A percentile compares a stretch with the other conserved stretches of the same genome.
Evolutionary conservation across 176 grass and related monocot species (phyloP).

Genomic region (Dactylis glomerata): DNA sequence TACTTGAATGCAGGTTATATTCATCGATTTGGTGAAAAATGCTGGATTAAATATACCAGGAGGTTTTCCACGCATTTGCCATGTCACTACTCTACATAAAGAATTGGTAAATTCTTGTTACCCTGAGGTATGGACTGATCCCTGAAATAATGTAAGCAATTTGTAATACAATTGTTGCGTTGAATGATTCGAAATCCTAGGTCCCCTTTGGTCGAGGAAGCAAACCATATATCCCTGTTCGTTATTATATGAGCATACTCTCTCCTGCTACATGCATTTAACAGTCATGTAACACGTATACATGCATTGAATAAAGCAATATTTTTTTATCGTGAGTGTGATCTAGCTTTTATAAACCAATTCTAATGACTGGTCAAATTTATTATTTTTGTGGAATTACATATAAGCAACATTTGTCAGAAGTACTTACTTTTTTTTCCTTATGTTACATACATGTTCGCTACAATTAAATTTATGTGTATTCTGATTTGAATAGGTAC

Average conservation of each 20-base stretch:
- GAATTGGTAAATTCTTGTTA: background rate
- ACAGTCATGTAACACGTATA: background rate
- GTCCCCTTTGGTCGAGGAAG: background rate
- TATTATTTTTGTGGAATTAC: background rate
- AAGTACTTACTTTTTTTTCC: background rate
- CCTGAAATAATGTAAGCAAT: background rate
- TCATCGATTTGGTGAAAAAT: background rate
- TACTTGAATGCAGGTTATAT: background rate
- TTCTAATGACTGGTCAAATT: background rate
- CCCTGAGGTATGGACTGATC: background rate
- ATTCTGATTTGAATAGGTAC: background rate
- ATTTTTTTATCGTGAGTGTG: background rate
- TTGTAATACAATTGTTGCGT: background rate
- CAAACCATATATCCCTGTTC: background rate
- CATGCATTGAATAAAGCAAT: background rate
- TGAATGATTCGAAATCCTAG: background rate
- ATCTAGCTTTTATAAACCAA: background rate
- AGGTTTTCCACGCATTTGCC: background rate
- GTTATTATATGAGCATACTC: background rate
- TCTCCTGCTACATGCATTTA: background rate
- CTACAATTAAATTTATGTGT: background rate
- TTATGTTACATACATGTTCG: background rate
- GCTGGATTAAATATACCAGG: background rate
- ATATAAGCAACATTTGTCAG: background rate
- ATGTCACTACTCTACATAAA: background rate